A percentile compares a stretch with the other conserved stretches of the same genome.
Conservation (phyloP, 371 early-diverging fungal genomes). For the Basidiobolus heterosporus region DNA sequence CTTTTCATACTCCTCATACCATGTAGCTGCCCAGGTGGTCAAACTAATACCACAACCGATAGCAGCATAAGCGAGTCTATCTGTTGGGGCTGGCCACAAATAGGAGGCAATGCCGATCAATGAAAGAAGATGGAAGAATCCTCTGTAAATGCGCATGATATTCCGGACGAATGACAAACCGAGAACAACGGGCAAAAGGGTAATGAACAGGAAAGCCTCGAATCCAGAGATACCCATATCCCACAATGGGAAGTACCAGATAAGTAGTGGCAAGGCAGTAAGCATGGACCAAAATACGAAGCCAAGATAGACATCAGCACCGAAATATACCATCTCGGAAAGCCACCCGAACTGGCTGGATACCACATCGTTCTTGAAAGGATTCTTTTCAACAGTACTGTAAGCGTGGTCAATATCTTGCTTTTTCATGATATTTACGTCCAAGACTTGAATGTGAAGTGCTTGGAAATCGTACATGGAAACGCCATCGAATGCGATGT, state of each 20-base stretch:
- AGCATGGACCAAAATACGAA: constrained; percentile 68
- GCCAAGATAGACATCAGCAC: constrained; percentile 37
- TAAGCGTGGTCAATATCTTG: not conserved
- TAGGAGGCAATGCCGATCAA: constrained; percentile 47
- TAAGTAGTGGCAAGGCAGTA: constrained; percentile 48
- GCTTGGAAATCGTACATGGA: constrained; percentile 45
- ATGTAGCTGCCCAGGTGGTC: constrained; percentile 35
- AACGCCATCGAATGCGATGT: constrained; percentile 61
- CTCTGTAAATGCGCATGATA: constrained; percentile 30
- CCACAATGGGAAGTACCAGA: constrained; percentile 78
- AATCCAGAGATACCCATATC: constrained; percentile 72
- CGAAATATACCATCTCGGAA: constrained; percentile 13
- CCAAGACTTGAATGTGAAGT: constrained; percentile 30
- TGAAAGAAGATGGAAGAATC: constrained; percentile 33
- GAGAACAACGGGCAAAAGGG: constrained; percentile 36
- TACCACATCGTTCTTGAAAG: constrained; percentile 1
- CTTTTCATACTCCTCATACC: constrained; percentile 30
- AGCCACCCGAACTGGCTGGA: not conserved
- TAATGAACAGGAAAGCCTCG: constrained; percentile 52
- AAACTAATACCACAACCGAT: constrained; percentile 34
- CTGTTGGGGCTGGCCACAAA: constrained; percentile 28
- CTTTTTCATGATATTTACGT: constrained; percentile 3
- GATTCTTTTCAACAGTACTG: not conserved
- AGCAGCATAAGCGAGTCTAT: constrained; percentile 39
- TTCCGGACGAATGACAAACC: constrained; percentile 39